Conservation (phyloP, 164 flowering plant species). For the Aristolochia contorta region DNA sequence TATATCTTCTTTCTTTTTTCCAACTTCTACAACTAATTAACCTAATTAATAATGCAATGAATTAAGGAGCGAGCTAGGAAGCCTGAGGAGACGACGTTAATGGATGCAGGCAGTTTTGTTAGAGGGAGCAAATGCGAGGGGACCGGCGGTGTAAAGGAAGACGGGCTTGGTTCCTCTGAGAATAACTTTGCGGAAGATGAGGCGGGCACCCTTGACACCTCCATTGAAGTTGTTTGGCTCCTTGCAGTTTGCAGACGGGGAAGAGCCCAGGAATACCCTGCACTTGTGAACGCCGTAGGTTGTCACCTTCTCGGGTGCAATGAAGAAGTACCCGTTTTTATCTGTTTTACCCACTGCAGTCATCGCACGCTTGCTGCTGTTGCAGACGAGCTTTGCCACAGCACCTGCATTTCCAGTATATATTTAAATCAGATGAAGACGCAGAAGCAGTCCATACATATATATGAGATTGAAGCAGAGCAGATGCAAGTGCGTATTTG, state of each 20-base stretch:
- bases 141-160: neutral
- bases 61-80: no score
- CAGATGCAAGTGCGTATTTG: no score
- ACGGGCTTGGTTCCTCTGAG: neutral
- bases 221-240: slow-evolving; percentile 3
- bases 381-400: slow-evolving; percentile 44
- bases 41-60: no score
- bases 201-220: slow-evolving; percentile 8
- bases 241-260: slow-evolving; percentile 4
- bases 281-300: slow-evolving; percentile 41
- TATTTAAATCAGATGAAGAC: no score
- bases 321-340: slow-evolving; percentile 64
- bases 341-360: slow-evolving; percentile 30
- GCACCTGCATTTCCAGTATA: no score
- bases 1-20: no score
- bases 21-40: no score
- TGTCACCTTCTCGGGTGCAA: slow-evolving; percentile 37
- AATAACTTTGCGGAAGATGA: slow-evolving; percentile 19
- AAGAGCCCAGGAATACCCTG: slow-evolving; percentile 20
- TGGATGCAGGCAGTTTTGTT: neutral
- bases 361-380: slow-evolving; percentile 27
- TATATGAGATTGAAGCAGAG: neutral
- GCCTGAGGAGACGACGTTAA: no score
- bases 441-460: no score
- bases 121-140: slow-evolving; percentile 4